Evolutionary conservation across 345 rosid species (phyloP), one percentile per base, ranked within the genome.

Genomic region (Theobroma cacao): DNA sequence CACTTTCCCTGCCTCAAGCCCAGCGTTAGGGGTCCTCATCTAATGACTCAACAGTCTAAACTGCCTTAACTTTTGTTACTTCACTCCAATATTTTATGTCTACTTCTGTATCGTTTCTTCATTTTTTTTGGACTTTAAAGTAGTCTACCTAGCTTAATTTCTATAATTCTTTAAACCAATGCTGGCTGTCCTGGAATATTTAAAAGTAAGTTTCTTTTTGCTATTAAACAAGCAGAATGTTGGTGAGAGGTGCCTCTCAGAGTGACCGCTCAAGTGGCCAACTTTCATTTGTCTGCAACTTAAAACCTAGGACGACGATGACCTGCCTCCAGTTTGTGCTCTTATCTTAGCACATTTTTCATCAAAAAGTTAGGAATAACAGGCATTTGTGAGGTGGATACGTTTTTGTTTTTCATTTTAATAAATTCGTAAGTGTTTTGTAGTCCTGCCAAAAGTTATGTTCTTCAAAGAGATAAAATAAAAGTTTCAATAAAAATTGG

Each of bases 291-390:
- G 76, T 76, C 76, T 79, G 65, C 33, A 13, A 80, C 80, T 74
- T 34, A 12, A 80, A 79, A 63, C 84, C 81, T 80, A 74, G 80
- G 85, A 74, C 79, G 80, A 82, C 75, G 34, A n/a, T 24, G 20
- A 14, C 77, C 69, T 60, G 60, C 80, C 66, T 75, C 78, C 82
- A 60, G 33, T 45, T n/a, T 84, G 63, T 24, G 58, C 68, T 75
- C 17, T n/a, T 30, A 11, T 50, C 75, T 52, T 59, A 69, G 67
- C 36, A 80, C 55, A 30, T n/a, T 63, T 26, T n/a, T 38, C 24
- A 28, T 66, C 24, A 33, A 31, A 40, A 53, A 58, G 70, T 58
- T 50, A 45, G 43, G 15, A 52, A 36, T 72, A 36, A 73, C 3
- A 50, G 62, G 47, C n/a, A 58, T 79, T 59, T 67, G 24, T 63